phyloP scores from a whole-genome alignment of 106 monocot genomes.

The Vanilla planifolia region DNA sequence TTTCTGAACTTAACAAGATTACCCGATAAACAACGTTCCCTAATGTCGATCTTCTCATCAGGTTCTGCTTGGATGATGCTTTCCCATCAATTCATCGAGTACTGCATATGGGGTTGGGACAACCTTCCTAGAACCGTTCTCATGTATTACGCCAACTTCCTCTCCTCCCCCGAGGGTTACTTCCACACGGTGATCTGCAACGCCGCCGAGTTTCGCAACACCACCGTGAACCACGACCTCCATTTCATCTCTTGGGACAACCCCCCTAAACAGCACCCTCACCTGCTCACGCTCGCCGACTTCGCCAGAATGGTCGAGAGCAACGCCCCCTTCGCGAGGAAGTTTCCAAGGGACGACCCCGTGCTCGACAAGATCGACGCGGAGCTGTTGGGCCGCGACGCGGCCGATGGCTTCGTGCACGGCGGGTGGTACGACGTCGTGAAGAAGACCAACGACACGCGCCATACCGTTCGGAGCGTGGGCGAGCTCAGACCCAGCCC shows the following conservation, averaged over 20 bases:
- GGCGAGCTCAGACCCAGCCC: constrained; percentile 45
- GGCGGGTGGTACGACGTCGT: constrained; percentile 48
- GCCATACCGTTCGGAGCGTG: constrained; percentile 16
- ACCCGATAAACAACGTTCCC: background rate
- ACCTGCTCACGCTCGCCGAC: constrained; percentile 42
- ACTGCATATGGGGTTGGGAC: constrained; percentile 74
- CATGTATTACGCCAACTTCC: constrained; percentile 69
- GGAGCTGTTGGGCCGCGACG: constrained; percentile 43
- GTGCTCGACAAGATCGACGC: constrained; percentile 74
- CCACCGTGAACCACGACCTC: constrained; percentile 27
- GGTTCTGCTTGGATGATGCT: constrained; percentile 36
- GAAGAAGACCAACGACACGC: constrained; percentile 20
- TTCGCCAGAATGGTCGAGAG: constrained; percentile 34
- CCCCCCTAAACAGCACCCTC: constrained; percentile 66
- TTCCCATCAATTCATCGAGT: constrained; percentile 49
- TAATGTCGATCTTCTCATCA: background rate
- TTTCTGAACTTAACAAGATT: no score
- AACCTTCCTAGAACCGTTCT: constrained; percentile 54
- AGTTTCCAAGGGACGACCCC: constrained; percentile 38
- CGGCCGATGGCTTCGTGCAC: constrained; percentile 36
- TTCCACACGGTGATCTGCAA: constrained; percentile 32
- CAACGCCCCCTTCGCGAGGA: constrained; percentile 44
- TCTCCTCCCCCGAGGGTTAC: constrained; percentile 62
- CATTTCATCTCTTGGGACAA: constrained; percentile 40
- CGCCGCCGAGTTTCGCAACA: constrained; percentile 14